Base-by-base conservation (phyloP, 371 early-diverging fungal species). In the Mucor circinelloides region DNA sequence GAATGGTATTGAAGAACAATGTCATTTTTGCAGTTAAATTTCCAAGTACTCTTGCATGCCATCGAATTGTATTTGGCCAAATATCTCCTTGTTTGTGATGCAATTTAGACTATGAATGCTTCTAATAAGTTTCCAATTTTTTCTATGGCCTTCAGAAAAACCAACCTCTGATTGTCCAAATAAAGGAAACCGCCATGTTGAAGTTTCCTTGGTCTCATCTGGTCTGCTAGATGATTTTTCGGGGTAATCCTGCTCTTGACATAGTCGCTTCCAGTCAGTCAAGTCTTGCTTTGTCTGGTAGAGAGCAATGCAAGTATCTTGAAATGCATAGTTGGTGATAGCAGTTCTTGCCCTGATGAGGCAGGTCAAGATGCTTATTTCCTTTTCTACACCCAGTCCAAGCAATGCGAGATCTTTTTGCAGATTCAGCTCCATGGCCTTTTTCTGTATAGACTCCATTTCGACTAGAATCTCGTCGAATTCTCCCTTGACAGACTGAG, bases 21-120 rank as follows among this genome's bases (percentile, higher is more conserved):
- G 90, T 88, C 83, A 87, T 84, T 64, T 85, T 89, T 2, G 88
- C 79, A 27, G 78, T 84, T 54, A 88, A 72, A 68, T 86, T 87
- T 8, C 78, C 80, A 21, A 85, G 65, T 67, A 85, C 87, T 52
- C 83, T 77, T 38, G 66, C 71, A 57, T 83, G 76, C 90, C 90
- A 90, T 31, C 80, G 79, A 28, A 86, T 70, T 13, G 79, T 82
- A 60, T 87, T 87, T 9, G 89, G 88, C 78, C 77, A 77, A 17
- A 46, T 31, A 50, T 83, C 79, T 12, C 76, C 73, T 52, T 70
- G 73, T 64, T 72, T 72, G 56, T 73, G 75, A 30, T 55, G 55
- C 4, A 57, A 7, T 58, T 58, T 65, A 38, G 52, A 64, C 63
- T 66, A 60, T 42, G 19, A 56, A 56, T 31, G 32, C 56, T 31